Evolutionary conservation across 2,329 filamentous ascomycete species (phyloP), one percentile per base, ranked within the genome.

Genomic region (Aureobasidium pullulans): DNA sequence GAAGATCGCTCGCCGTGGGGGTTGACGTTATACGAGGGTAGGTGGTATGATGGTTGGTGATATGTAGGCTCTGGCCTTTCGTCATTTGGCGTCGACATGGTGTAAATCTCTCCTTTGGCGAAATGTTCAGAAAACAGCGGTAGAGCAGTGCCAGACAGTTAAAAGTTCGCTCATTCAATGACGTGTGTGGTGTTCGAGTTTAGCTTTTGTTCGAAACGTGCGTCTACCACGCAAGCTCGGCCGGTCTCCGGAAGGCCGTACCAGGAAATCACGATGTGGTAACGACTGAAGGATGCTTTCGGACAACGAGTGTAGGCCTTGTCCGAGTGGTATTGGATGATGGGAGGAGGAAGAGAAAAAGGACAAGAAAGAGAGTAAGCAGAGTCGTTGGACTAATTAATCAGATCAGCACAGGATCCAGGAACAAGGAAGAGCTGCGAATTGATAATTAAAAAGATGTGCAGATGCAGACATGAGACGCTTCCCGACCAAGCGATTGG

Each of bases 61-160:
- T 71, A 72, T n/a, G 64, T 67, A 47, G 70, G 70, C 62, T 72
- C 69, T 6, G 64, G 66, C 59, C 66, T 62, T 50, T 73, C 71
- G 59, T 72, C 67, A 15, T 66, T 61, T 0, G 71, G 71, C 15
- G 70, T 72, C 16, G 66, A 66, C 71, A 73, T 73, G 58, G 36
- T 63, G 59, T 47, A 31, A 44, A 28, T 31, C 29, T 44, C 52
- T 34, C 31, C 28, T 43, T n/a, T 6, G 29, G 29, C 29, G 31
- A 29, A 47, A 40, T 4, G 8, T 57, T 42, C 6, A 36, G 39
- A 39, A 47, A 39, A 47, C 11, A 13, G 19, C 29, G 43, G 16
- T 47, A 32, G 43, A 47, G 42, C 32, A 13, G 32, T 13, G 15
- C 53, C 42, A 47, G 53, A 34, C 53, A 57, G 43, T 47, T 57